phyloP scores from a whole-genome alignment of 345 rosid species.

The Sapria himalayana region DNA sequence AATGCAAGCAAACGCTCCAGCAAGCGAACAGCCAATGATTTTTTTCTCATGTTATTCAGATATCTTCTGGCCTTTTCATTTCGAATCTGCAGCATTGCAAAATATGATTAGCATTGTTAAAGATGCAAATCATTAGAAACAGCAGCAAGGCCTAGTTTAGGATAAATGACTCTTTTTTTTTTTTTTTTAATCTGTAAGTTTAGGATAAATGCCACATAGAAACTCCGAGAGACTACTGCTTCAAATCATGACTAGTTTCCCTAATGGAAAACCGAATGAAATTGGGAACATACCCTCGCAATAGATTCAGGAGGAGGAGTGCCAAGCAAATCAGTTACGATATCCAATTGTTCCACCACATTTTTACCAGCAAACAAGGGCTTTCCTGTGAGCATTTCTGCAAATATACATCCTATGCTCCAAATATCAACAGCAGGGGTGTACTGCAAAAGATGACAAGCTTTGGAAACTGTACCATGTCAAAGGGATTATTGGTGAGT shows the following conservation, averaged over 20 bases:
- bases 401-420: conserved; percentile 98
- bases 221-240: conserved; percentile 12
- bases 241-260: conserved; percentile 10
- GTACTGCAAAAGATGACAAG: conserved; percentile 38
- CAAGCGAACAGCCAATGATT: conserved; percentile 50
- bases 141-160: neutral
- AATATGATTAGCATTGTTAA: conserved; percentile 12
- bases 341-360: conserved; percentile 75
- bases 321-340: conserved; percentile 93
- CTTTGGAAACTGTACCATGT: conserved; percentile 4
- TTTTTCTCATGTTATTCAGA: conserved; percentile 59
- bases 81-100: conserved; percentile 70
- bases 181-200: neutral
- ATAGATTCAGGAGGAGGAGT: conserved; percentile 56
- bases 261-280: conserved; percentile 4
- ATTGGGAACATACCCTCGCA: conserved; percentile 48
- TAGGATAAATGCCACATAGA: neutral
- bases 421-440: conserved; percentile 96
- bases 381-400: conserved; percentile 73
- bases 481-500: neutral
- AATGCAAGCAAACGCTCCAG: conserved; percentile 78
- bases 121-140: conserved; percentile 7
- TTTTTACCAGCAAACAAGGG: conserved; percentile 95
- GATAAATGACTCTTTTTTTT: no score
- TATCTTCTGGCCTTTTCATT: conserved; percentile 92